These are phyloP conservation scores for Diaporthe citrichinensis DNA, from an alignment of 2,329 filamentous ascomycete species.

Conservation along the genomic window DNA sequence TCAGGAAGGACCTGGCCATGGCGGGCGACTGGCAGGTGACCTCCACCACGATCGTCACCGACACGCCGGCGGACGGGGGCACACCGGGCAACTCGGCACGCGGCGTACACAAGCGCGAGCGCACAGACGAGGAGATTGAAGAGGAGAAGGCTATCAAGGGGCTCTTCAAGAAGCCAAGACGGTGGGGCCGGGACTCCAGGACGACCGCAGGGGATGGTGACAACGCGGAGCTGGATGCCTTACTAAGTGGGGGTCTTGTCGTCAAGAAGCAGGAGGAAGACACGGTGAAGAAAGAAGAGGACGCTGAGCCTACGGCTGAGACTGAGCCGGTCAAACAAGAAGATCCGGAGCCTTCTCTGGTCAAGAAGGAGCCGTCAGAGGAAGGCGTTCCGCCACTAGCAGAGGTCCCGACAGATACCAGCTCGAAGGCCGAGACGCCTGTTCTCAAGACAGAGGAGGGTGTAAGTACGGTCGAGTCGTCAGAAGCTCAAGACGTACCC, in stretches of 20 bases:
- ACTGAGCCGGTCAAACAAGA: conserved; percentile 57
- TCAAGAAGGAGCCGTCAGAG: conserved; percentile 60
- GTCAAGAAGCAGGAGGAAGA: conserved; percentile 48
- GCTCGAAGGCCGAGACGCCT: conserved; percentile 44
- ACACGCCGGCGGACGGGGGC: conserved; percentile 53
- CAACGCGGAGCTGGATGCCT: conserved; percentile 71
- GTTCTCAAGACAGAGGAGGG: conserved; percentile 46
- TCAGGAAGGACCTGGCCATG: conserved; percentile 86
- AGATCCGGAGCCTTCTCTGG: conserved; percentile 44
- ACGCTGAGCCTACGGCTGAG: conserved; percentile 43
- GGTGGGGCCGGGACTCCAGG: conserved; percentile 69
- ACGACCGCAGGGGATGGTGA: conserved; percentile 62
- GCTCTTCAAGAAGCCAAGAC: conserved; percentile 71
- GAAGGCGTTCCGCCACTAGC: conserved; percentile 43
- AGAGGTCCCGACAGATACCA: conserved; percentile 35
- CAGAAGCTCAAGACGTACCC: conserved; percentile 46
- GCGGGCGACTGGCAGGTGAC: conserved; percentile 89
- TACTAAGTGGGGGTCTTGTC: conserved; percentile 61
- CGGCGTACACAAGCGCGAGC: conserved; percentile 74
- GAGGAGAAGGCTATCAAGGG: conserved; percentile 71
- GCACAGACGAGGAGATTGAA: conserved; percentile 72
- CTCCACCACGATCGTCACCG: conserved; percentile 71
- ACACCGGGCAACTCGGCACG: conserved; percentile 62
- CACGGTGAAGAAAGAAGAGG: conserved; percentile 50
- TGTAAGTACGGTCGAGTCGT: conserved; percentile 28